Evolutionary conservation across 1,139 yeast species (phyloP).

Genomic region (Scheffersomyces illinoinensis): DNA sequence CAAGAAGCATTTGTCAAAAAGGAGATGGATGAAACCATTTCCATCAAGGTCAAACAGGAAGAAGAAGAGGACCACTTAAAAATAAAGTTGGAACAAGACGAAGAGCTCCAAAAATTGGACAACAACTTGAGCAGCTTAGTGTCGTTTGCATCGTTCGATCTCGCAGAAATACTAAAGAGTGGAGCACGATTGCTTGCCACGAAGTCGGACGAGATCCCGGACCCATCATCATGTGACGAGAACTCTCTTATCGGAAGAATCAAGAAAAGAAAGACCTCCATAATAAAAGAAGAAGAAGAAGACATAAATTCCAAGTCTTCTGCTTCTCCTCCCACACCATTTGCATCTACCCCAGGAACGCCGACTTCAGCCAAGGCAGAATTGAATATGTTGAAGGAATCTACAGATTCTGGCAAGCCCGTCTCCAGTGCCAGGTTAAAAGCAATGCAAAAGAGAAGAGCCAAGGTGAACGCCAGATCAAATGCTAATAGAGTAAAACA

Average conservation of each 20-base stretch:
- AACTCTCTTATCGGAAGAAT: slow-evolving; percentile 31
- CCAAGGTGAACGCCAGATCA: slow-evolving; percentile 76
- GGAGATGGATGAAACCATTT: slow-evolving; percentile 9
- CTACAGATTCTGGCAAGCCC: slow-evolving; percentile 16
- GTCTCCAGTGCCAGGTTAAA: slow-evolving; percentile 76
- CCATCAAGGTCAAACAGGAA: slow-evolving; percentile 19
- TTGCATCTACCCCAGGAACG: slow-evolving; percentile 15
- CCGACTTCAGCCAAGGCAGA: slow-evolving; percentile 1
- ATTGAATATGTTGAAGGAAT: slow-evolving; percentile 3
- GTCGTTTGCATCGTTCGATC: slow-evolving; percentile 61
- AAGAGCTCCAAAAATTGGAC: slow-evolving; percentile 48
- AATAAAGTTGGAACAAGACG: slow-evolving; percentile 45
- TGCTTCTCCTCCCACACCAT: slow-evolving; percentile 11
- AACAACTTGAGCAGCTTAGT: slow-evolving; percentile 52
- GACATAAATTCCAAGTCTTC: slow-evolving; percentile 13
- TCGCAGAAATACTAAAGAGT: slow-evolving; percentile 62
- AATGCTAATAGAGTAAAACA: slow-evolving; percentile 52
- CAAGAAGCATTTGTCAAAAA: slow-evolving; percentile 15
- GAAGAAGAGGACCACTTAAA: slow-evolving; percentile 25
- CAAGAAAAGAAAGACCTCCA: slow-evolving; percentile 37
- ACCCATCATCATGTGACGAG: slow-evolving; percentile 19
- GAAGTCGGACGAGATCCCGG: slow-evolving; percentile 41
- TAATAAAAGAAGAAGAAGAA: slow-evolving; percentile 10
- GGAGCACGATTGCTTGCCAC: slow-evolving; percentile 75
- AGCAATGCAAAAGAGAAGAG: slow-evolving; percentile 92